Percentiles rank a stretch among this genome's conserved stretches.
Evolutionary conservation across 345 rosid genomes (phyloP).

Genomic region (Bruguiera sexangula): DNA sequence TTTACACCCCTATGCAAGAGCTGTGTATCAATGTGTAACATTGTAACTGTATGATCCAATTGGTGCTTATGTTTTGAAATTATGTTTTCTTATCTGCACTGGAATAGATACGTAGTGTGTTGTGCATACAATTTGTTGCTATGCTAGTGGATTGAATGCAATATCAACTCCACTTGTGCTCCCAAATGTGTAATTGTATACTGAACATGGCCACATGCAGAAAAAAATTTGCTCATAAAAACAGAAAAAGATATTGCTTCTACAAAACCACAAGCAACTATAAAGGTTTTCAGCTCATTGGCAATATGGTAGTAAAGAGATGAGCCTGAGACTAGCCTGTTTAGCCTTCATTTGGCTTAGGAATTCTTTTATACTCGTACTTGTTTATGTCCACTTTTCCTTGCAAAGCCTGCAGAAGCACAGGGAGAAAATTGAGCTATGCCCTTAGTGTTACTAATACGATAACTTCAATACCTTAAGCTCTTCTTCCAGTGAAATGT

Average conservation of each 20-base stretch:
- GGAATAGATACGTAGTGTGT: too few relatives aligned
- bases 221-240: neutral
- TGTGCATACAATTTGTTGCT: too few relatives aligned
- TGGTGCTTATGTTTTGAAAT: too few relatives aligned
- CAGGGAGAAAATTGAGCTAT: conserved; percentile 4
- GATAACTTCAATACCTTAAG: conserved; percentile 53
- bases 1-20: too few relatives aligned
- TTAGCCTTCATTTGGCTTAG: conserved; percentile 63
- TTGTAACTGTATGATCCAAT: too few relatives aligned
- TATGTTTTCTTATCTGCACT: too few relatives aligned
- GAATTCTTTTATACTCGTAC: conserved; percentile 82
- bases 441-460: neutral
- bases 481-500: conserved; percentile 74
- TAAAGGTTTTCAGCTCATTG: neutral
- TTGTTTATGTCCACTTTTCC: conserved; percentile 71
- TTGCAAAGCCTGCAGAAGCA: conserved; percentile 55
- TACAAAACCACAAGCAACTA: neutral
- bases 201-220: too few relatives aligned
- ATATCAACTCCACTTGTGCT: too few relatives aligned
- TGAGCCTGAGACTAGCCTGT: conserved; percentile 26
- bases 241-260: neutral
- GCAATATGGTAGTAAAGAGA: neutral
- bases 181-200: too few relatives aligned
- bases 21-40: too few relatives aligned
- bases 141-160: too few relatives aligned